Evolutionary conservation across 1,139 yeast species (phyloP).

Genomic region (Magnusiomyces starmeri): DNA sequence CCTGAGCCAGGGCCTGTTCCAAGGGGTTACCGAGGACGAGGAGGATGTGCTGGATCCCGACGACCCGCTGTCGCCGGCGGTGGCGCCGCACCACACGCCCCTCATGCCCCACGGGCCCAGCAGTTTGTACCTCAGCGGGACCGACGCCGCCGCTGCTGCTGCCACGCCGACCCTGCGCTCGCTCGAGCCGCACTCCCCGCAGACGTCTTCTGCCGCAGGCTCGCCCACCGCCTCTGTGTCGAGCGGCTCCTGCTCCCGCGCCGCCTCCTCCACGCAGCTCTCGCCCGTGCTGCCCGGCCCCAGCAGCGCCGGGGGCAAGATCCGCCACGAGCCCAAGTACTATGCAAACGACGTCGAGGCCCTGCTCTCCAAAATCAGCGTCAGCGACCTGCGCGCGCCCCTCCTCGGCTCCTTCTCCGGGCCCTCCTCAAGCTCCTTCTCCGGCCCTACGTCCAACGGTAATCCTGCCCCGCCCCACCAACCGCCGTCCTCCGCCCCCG

Average conservation of each 20-base stretch:
- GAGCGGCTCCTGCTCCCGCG: neutral
- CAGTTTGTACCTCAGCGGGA: neutral
- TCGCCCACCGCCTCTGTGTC: neutral
- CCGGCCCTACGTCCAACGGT: neutral
- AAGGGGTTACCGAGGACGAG: neutral
- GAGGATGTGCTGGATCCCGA: neutral
- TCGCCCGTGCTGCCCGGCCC: neutral
- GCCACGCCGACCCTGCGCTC: neutral
- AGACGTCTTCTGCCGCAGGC: neutral
- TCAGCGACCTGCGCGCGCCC: neutral
- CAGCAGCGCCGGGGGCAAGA: neutral
- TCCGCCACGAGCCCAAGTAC: neutral
- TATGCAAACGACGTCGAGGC: neutral
- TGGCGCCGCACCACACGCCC: neutral
- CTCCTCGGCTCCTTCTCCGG: neutral
- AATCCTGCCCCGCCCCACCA: neutral
- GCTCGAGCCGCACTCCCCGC: neutral
- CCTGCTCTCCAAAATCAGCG: neutral
- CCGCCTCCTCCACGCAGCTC: neutral
- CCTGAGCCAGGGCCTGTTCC: too few relatives aligned
- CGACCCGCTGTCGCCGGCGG: neutral
- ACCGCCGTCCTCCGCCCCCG: neutral
- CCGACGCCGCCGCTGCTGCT: neutral
- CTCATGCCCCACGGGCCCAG: neutral
- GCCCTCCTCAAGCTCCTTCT: neutral